Base-by-base conservation (phyloP, 257 asterid genomes). In the Solanum bulbocastanum region DNA sequence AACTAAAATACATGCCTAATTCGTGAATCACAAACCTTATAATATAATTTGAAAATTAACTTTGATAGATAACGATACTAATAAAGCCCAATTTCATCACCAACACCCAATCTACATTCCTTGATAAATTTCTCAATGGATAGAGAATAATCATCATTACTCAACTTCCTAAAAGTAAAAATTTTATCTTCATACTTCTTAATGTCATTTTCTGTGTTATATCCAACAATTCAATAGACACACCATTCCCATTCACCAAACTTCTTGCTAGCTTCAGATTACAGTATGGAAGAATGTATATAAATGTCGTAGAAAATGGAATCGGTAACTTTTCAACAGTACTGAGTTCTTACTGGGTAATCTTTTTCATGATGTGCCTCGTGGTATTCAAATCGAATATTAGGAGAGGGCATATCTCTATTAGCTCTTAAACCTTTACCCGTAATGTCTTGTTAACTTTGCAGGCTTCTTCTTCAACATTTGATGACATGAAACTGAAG, bases 151-250 rank as follows among this genome's bases (percentile, higher is more conserved):
- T 89, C 83, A 35, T 88, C 94, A 56, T 86, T 76, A 1, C 16
- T 1, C 52, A 44, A 44, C 52, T 44, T 44, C 52, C 16, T 44
- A 12, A 44, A 44, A 44, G 52, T 44, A 44, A 4, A 42, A 4
- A 0, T 12, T 11, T 12, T 44, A 44, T 44, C 16, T 11, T 44
- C 5, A 58, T 20, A 58, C 12, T 58, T 89, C 83, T 76, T 92
- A 1, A 90, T 92, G 14, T 49, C 56, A 15, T 44, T 90, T 86
- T 88, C 20, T 91, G 87, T 0, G 91, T 94, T 8, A 91, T 83
- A 86, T 95, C 97, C 94, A 95, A 93, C 75, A 94, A 5, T 4
- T 39, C 56, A 33, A 0, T 33, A n/a, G 3, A 11, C 52, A 91
- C 89, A 83, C 40, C 89, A 6, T 88, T 87, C 6, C 93, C 91